Percentiles rank a stretch among this genome's conserved stretches.
phyloP scores from a whole-genome alignment of 1,284 basidiomycete species.

The Ustilago cynodontis region DNA sequence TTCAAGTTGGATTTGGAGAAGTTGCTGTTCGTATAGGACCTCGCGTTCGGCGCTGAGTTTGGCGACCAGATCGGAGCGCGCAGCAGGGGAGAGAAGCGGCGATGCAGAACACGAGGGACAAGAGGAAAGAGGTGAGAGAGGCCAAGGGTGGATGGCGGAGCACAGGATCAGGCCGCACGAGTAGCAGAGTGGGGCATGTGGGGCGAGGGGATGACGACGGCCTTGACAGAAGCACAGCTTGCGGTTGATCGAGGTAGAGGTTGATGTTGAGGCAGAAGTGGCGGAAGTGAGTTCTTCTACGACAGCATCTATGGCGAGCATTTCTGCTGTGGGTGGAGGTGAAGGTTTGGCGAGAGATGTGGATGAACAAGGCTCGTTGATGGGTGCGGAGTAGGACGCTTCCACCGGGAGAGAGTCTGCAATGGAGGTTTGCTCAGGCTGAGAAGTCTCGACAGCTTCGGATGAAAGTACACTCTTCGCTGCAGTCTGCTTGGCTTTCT shows the following conservation, averaged over 20 bases:
- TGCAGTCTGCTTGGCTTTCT: slow-evolving; percentile 20
- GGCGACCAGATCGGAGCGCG: slow-evolving; percentile 36
- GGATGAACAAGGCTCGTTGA: slow-evolving; percentile 12
- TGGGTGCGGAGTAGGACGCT: background rate
- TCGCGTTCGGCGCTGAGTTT: slow-evolving; percentile 40
- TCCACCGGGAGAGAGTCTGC: background rate
- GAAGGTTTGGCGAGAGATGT: slow-evolving; percentile 15
- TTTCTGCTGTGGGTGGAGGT: slow-evolving; percentile 43
- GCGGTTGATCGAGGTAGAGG: slow-evolving; percentile 1
- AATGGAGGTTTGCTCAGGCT: background rate
- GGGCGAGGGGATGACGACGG: slow-evolving; percentile 33
- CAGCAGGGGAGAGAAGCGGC: slow-evolving; percentile 32
- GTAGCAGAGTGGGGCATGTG: slow-evolving; percentile 49
- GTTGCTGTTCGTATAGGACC: slow-evolving; percentile 44
- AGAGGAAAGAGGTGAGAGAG: slow-evolving; percentile 33
- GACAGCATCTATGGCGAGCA: slow-evolving; percentile 49
- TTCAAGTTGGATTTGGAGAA: slow-evolving; percentile 38
- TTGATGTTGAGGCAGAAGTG: background rate
- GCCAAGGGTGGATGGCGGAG: slow-evolving; percentile 36
- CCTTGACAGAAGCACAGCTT: slow-evolving; percentile 54
- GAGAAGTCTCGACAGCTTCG: background rate
- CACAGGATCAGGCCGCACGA: slow-evolving; percentile 48
- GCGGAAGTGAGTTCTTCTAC: slow-evolving; percentile 42
- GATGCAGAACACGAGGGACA: slow-evolving; percentile 42
- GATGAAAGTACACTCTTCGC: background rate